Evolutionary conservation across 1,284 basidiomycete species (phyloP), one percentile per base, ranked within the genome.

Genomic region (Volvariella surrecta): DNA sequence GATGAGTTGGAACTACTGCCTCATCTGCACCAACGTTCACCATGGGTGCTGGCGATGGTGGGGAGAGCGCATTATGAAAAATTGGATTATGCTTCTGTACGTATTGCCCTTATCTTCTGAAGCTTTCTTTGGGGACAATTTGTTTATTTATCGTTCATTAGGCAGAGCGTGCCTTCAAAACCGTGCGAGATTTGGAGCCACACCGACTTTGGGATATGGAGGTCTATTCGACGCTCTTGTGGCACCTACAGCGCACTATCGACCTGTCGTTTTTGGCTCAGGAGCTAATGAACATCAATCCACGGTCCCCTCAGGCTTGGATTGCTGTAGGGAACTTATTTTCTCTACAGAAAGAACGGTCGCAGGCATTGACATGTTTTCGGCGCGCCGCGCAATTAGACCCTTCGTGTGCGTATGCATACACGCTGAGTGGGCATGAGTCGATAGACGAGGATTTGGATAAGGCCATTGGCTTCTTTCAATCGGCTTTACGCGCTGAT

Each of bases 241-340:
- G 93, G 93, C 92, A 97, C 63, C 68, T 94, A 38, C 82, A 87
- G 56, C 75, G 79, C 50, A 77, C 78, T 48, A 79, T 90, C 32
- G 76, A 84, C 51, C 73, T 97, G 40, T 92, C 93, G 1, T 89
- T 84, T 65, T 73, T 97, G 32, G 87, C 93, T 1, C 93, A 96
- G 62, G 87, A 92, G 52, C 69, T 97, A 37, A 74, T 94, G 51
- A 78, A 81, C 38, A 82, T 93, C 57, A 74, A 86, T 53, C 76
- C 90, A 32, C 77, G 77, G 47, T 80, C 88, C 9, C 68, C 90
- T n/a, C 79, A 95, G 56, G 79, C 91, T 10, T 97, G 93, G 94
- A 93, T 97, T 50, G 88, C 91, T 0, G 80, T 90, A 13, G 93
- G 94, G 40, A 97, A 97, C 66, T 70, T 88, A 52, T 96, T 96